Base-by-base conservation (phyloP, 805 yeast genomes). In the Millerozyma miso region DNA sequence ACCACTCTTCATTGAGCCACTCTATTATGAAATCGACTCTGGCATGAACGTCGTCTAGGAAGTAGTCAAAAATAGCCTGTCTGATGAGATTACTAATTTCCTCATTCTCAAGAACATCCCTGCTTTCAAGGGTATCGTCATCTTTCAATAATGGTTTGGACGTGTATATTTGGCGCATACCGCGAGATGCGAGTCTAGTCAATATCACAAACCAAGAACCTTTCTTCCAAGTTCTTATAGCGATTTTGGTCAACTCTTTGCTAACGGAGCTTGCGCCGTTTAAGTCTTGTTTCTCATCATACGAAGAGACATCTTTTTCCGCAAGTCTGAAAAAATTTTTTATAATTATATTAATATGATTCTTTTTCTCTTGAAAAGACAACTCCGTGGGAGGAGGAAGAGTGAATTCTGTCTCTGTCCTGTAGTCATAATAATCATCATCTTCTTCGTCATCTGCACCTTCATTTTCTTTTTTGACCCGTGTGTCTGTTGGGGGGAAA, bases 1-100 rank as follows among this genome's bases (percentile, higher is more conserved):
- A 82, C 95, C 97, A 93, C 61, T 93, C 99, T 63, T 93, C 99
- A 54, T 85, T 90, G 42, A 93, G 67, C 99, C 99, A 93, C 48
- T 85, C 89, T 32, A 91, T 80, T 15, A 88, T 81, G 31, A 83
- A 64, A 45, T 87, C 95, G 10, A 90, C 73, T 31, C 91, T 70
- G 7, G 69, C 71, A 42, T 84, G 84, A 52, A 90, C 81, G 55
- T 85, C 87, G 8, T 75, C 81, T 53, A 87, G 70, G 42, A 88
- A 82, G 57, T 84, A 86, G 14, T 81, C 80, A 46, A 84, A 83
- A 8, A 93, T 65, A 17, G 88, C 78, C 17, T 76, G 79, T 51
- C 97, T 73, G 10, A 91, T 77, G 46, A 80, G 58, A 42, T 80
- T 76, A 46, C 87, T 71, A 59, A 79, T 71, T 37, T 69, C 77